A percentile compares a stretch with the other conserved stretches of the same genome.
Evolutionary conservation across 2,329 filamentous ascomycete genomes (phyloP).

Genomic region (Beauveria bassiana): DNA sequence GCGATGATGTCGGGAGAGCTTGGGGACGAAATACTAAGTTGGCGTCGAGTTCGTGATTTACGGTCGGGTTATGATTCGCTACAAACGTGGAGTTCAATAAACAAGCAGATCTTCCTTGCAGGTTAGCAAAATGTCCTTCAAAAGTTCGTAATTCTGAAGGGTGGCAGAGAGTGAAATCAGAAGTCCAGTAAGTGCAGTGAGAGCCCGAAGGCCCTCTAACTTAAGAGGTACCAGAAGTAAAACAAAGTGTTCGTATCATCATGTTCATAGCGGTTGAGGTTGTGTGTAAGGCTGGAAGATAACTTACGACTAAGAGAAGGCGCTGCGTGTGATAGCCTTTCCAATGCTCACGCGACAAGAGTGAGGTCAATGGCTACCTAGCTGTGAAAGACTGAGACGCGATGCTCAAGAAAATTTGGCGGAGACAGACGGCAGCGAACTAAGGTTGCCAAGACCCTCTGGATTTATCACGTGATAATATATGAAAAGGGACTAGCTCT

Average conservation of each 20-base stretch:
- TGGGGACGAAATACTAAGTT: neutral
- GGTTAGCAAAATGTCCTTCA: neutral
- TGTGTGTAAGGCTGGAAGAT: neutral
- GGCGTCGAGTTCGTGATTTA: neutral
- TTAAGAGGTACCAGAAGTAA: constrained; percentile 98
- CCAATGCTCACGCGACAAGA: neutral
- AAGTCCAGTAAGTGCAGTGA: constrained; percentile 79
- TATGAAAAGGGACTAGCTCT: neutral
- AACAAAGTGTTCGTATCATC: constrained; percentile 62
- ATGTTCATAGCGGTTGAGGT: constrained; percentile 31
- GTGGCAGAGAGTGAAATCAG: constrained; percentile 44
- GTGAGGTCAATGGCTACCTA: neutral
- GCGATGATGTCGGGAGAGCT: neutral
- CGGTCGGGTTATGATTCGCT: neutral
- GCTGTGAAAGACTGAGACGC: neutral
- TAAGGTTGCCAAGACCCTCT: constrained; percentile 14
- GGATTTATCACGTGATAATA: neutral
- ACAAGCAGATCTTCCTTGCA: neutral
- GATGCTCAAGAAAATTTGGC: constrained; percentile 5
- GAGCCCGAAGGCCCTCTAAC: constrained; percentile 58
- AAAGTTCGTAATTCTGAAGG: neutral
- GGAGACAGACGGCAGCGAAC: constrained; percentile 3
- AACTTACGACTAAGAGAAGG: neutral
- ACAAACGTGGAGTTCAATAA: neutral
- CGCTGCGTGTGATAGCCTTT: neutral